Base-by-base conservation (phyloP, 805 yeast species). In the Metschnikowia shivogae region DNA sequence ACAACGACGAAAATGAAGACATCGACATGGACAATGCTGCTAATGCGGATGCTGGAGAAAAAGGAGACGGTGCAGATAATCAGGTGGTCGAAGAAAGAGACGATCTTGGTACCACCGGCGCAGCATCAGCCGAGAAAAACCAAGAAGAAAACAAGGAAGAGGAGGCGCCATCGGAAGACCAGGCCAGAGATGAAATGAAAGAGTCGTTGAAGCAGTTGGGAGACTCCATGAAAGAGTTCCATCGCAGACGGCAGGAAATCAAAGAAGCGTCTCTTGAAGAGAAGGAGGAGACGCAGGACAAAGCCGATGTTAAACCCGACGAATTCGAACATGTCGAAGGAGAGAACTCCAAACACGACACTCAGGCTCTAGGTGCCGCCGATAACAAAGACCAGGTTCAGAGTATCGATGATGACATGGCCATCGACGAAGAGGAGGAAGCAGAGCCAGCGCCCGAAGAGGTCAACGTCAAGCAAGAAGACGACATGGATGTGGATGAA, bases 291-390 rank as follows among this genome's bases (percentile, higher is more conserved):
- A 20, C 61, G 22, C 53, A 49, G 6, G 81, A 82, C 10, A 75
- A 78, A 43, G 81, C 82, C 10, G 82, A 78, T 47, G 84, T 81
- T 49, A 76, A 81, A 41, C 90, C 95, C 0, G 96, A 89, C 58
- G 95, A 89, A 56, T 86, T 89, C 62, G 88, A 87, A 59, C 93
- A 87, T 57, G 72, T 84, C 41, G 88, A 86, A 33, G 90, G 89
- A 39, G 90, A 84, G 37, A 84, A 85, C 49, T 80, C 92, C 3
- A 81, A 84, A 26, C 73, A 70, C 45, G 90, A 87, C 40, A 87
- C 96, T 0, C 98, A 93, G 63, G 99, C 98, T 0, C 68, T 93
- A 42, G 98, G 98, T 19, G 82, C 90, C 36, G 95, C 97, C 5
- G 80, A 81, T 48, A 48, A 47, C 44, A 77, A 82, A 56, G 96